phyloP scores from a whole-genome alignment of 108 stramenopile species.

The Aurantiochytrium sp. region DNA sequence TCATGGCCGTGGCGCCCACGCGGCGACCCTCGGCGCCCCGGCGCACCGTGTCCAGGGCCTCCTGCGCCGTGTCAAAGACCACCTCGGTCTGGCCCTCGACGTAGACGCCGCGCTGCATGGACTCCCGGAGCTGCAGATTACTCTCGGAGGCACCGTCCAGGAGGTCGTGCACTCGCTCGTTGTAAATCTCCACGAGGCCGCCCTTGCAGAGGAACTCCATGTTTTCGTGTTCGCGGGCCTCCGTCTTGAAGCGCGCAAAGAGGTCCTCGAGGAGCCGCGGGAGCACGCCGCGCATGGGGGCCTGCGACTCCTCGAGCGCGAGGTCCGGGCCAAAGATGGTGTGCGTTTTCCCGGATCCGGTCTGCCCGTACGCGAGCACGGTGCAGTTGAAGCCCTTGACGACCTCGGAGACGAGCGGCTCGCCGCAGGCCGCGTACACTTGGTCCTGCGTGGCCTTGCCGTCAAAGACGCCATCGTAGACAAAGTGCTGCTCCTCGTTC shows the following conservation, averaged over 20 bases:
- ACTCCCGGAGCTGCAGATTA: background rate
- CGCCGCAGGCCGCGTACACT: constrained; percentile 32
- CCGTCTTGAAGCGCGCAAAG: constrained; percentile 1
- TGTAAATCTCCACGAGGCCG: constrained; percentile 45
- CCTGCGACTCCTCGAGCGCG: background rate
- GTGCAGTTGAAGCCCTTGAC: constrained; percentile 41
- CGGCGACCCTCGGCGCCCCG: constrained; percentile 71
- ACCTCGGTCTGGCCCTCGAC: constrained; percentile 58
- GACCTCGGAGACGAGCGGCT: constrained; percentile 19
- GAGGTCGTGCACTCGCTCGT: constrained; percentile 43
- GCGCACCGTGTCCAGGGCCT: constrained; percentile 66
- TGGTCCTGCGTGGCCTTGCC: background rate
- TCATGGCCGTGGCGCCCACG: constrained; percentile 68
- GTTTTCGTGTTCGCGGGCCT: background rate
- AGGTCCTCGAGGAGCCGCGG: constrained; percentile 27
- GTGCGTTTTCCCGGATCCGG: constrained; percentile 42
- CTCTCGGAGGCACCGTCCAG: constrained; percentile 26
- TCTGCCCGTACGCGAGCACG: constrained; percentile 48
- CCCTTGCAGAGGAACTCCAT: background rate
- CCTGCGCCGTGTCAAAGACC: constrained; percentile 67
- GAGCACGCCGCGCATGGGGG: constrained; percentile 22
- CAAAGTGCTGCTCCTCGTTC: background rate
- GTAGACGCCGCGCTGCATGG: constrained; percentile 30
- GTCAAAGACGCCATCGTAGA: constrained; percentile 38
- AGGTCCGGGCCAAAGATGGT: constrained; percentile 29